These are phyloP conservation scores for Cucurbita maxima DNA, from an alignment of 306 rosid genomes.

Conservation along the genomic window DNA sequence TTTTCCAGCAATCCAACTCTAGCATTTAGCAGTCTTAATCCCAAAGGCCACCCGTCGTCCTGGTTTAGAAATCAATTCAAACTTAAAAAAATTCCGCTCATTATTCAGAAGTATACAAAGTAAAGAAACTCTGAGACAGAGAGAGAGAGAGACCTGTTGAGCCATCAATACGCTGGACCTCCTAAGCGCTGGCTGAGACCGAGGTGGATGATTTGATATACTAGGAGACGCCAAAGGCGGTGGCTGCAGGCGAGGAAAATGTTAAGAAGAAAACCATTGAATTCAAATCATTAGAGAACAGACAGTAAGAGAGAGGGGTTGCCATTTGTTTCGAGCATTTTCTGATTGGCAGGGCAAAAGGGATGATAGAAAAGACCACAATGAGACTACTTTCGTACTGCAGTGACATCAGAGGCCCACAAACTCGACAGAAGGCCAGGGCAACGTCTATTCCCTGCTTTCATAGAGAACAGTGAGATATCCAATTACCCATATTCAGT, in stretches of 20 bases:
- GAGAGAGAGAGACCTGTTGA: not conserved
- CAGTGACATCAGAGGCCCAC: conserved; percentile 2
- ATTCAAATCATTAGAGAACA: not conserved
- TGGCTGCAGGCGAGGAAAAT: not conserved
- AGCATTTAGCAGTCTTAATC: conserved; percentile 52
- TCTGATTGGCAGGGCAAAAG: not conserved
- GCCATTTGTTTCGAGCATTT: not conserved
- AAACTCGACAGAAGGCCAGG: not conserved
- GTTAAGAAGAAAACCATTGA: too few relatives aligned
- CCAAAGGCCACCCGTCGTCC: conserved; percentile 89
- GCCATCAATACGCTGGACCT: not conserved
- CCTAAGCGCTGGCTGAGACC: not conserved
- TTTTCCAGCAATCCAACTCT: conserved; percentile 43
- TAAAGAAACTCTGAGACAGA: not conserved
- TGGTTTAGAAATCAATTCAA: conserved; percentile 2
- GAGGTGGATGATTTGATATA: not conserved
- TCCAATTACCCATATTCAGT: not conserved
- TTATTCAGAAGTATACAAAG: not conserved
- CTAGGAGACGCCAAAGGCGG: not conserved
- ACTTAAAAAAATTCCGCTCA: not conserved
- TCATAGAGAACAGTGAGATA: not conserved
- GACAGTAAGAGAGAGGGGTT: not conserved
- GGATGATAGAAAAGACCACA: not conserved
- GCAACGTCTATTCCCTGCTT: not conserved
- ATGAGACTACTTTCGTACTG: not conserved